Evolutionary conservation across 1,284 basidiomycete species (phyloP).

Genomic region (Somion occarium): DNA sequence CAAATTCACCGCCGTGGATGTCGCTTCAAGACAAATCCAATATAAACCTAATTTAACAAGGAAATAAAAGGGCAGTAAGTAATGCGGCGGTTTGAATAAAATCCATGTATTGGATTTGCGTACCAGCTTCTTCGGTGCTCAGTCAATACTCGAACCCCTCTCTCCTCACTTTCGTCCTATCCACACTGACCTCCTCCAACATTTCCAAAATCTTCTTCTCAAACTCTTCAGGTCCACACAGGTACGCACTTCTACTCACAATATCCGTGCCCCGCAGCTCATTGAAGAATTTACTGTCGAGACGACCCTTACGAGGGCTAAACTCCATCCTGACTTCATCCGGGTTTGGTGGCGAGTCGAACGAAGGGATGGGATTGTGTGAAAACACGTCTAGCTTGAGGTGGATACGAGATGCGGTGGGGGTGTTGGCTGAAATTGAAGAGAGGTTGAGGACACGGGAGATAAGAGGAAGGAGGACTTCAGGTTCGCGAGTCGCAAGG

Average conservation of each 20-base stretch:
- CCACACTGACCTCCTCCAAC: background rate
- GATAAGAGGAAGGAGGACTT: slow-evolving; percentile 37
- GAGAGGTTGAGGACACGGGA: slow-evolving; percentile 18
- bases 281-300: background rate
- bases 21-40: too few relatives aligned
- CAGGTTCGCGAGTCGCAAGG: slow-evolving; percentile 46
- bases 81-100: too few relatives aligned
- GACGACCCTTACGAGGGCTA: background rate
- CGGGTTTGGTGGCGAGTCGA: background rate
- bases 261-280: background rate
- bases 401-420: background rate
- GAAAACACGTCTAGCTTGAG: slow-evolving; percentile 6
- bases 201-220: slow-evolving; percentile 1
- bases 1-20: too few relatives aligned
- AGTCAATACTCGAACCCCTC: slow-evolving; percentile 9
- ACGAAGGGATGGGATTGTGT: background rate
- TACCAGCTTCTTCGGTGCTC: background rate
- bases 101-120: too few relatives aligned
- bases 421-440: background rate
- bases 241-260: background rate
- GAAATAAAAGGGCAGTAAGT: too few relatives aligned
- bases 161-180: background rate
- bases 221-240: slow-evolving; percentile 5
- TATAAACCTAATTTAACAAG: too few relatives aligned
- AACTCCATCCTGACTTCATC: background rate